phyloP scores from a whole-genome alignment of 139 green algal genomes.

The Tetradesmus lagerheimii region DNA sequence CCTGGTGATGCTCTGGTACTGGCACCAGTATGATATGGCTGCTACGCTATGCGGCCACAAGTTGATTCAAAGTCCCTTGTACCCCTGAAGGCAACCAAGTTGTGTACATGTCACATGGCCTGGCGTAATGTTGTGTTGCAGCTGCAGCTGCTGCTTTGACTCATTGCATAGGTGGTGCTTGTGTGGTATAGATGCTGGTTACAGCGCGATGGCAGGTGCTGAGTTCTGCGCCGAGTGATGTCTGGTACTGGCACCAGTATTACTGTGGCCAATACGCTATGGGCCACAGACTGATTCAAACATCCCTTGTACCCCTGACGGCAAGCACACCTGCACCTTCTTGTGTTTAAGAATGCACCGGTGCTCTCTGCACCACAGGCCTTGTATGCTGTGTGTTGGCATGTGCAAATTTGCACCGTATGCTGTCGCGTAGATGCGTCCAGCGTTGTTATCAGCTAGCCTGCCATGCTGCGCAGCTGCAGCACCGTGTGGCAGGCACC shows the following conservation, averaged over 20 bases:
- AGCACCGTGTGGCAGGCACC: too few relatives aligned
- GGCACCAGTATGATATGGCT: slow-evolving; percentile 19
- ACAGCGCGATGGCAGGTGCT: too few relatives aligned
- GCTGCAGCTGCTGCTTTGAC: background rate
- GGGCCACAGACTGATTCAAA: slow-evolving; percentile 14
- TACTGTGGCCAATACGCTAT: slow-evolving; percentile 32
- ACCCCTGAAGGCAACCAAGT: slow-evolving; percentile 6
- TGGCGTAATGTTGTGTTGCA: background rate
- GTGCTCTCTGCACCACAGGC: too few relatives aligned
- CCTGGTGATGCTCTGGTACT: slow-evolving; percentile 8
- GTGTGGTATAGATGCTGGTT: too few relatives aligned
- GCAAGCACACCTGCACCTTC: background rate
- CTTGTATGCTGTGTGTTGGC: too few relatives aligned
- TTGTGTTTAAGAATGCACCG: background rate
- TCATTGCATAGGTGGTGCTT: too few relatives aligned
- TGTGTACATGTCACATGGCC: too few relatives aligned
- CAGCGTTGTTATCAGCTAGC: too few relatives aligned
- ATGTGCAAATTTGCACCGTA: background rate
- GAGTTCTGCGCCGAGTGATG: slow-evolving; percentile 27
- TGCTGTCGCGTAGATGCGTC: background rate
- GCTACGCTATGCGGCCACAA: slow-evolving; percentile 5
- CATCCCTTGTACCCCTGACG: slow-evolving; percentile 44
- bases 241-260: slow-evolving; percentile 50
- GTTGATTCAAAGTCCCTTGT: background rate
- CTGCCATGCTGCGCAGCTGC: too few relatives aligned